Evolutionary conservation across 768 basidiomycete genomes (phyloP), one percentile per base, ranked within the genome.

Genomic region (Mycena sanguinolenta): DNA sequence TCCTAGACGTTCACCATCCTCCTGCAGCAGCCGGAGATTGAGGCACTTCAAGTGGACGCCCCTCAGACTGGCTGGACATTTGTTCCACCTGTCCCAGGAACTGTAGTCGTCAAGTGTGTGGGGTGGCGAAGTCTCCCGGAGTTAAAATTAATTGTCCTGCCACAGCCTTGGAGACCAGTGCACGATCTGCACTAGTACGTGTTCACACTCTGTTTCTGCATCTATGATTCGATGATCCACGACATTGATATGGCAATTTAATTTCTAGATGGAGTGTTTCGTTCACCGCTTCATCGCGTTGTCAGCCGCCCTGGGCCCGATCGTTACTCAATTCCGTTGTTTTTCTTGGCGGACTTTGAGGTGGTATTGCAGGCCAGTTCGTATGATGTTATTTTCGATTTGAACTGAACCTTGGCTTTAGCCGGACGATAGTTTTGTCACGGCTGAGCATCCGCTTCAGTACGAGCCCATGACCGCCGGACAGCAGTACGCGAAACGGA

Each of bases 141-240:
- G 46, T 21, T 30, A 2, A 53, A 7, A 38, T 38, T 38, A 14
- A 38, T 44, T 44, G 14, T 44, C n/a, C 17, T 44, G 2, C 19
- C 2, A 55, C n/a, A 61, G 59, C 30, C 44, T 61, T 21, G 46
- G 60, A 9, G 60, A 62, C 32, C 60, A 62, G 25, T 32, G 17
- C 13, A 25, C 28, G 1, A 28, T 50, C 60, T 62, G 60, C 14
- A 50, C 60, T 12, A 62, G 46, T 62, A 19, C n/a, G 60, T 36
- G 36, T 17, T 23, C 2, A 7, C 2, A 21, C 7, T 58, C n/a
- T n/a, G n/a, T n/a, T n/a, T n/a, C n/a, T n/a, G n/a, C n/a, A n/a
- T 25, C 13, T 44, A 2, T 6, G 4, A 62, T 16, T 17, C 14
- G 6, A 9, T 50, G 21, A 32, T 0, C n/a, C 10, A 25, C 14